A percentile compares a stretch with the other conserved stretches of the same genome.
phyloP scores from a whole-genome alignment of 2,329 filamentous ascomycete species.

The Penicillium nordicum region DNA sequence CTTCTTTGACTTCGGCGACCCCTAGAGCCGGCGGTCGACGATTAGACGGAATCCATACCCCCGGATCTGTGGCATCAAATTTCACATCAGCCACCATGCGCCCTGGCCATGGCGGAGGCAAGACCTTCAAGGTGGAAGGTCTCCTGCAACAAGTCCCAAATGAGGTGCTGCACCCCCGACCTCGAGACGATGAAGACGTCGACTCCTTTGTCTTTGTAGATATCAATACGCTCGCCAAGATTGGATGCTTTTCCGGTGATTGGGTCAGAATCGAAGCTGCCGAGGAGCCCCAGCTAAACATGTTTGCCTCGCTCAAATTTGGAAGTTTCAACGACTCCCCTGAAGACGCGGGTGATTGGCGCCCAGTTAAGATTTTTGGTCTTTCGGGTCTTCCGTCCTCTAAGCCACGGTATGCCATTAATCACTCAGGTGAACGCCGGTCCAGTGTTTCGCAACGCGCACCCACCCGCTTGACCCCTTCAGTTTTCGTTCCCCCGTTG shows the following conservation, averaged over 20 bases:
- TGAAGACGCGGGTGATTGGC: constrained; percentile 68
- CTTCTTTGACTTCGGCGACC: constrained; percentile 74
- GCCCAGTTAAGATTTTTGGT: constrained; percentile 83
- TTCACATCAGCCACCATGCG: constrained; percentile 81
- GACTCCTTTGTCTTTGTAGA: constrained; percentile 86
- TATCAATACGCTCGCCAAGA: constrained; percentile 75
- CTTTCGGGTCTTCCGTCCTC: constrained; percentile 63
- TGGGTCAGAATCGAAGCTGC: constrained; percentile 85
- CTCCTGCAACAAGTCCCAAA: constrained; percentile 69
- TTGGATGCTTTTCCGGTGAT: constrained; percentile 95
- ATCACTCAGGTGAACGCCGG: constrained; percentile 48
- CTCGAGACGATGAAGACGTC: constrained; percentile 78
- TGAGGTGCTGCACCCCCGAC: constrained; percentile 80
- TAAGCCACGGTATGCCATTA: constrained; percentile 56
- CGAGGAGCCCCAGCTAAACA: constrained; percentile 59
- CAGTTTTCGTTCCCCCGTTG: constrained; percentile 76
- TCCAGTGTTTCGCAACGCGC: constrained; percentile 54
- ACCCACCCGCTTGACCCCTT: constrained; percentile 52
- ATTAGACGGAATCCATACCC: constrained; percentile 72
- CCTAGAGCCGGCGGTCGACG: constrained; percentile 70
- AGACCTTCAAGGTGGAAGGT: constrained; percentile 79
- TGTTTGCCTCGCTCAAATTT: constrained; percentile 65
- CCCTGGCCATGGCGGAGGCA: constrained; percentile 67
- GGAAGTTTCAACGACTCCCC: constrained; percentile 43
- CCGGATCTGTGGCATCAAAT: constrained; percentile 83